Conservation (phyloP, 345 rosid genomes). For the Hibiscus trionum region DNA sequence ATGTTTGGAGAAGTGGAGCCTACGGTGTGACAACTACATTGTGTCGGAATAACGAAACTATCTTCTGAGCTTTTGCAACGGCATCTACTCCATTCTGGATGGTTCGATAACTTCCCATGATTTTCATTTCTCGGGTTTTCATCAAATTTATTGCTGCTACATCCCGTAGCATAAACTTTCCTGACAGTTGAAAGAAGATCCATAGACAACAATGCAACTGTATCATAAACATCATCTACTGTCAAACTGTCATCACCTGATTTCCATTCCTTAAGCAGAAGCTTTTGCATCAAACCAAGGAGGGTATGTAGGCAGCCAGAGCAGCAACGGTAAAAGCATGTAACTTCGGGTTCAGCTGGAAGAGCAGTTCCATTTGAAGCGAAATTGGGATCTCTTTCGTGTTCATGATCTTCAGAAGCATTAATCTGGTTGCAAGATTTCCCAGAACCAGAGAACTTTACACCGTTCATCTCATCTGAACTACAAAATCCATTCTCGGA, state of each 20-base stretch:
- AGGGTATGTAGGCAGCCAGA: conserved; percentile 45
- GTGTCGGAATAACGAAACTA: conserved; percentile 23
- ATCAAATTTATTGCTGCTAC: conserved; percentile 18
- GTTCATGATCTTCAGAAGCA: conserved; percentile 16
- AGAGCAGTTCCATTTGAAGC: conserved; percentile 17
- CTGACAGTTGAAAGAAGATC: conserved; percentile 54
- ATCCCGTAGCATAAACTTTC: conserved; percentile 30
- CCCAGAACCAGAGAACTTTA: conserved; percentile 9
- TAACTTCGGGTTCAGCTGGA: conserved; percentile 25
- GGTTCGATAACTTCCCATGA: conserved; percentile 9
- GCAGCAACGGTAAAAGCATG: conserved; percentile 67
- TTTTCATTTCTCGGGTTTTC: conserved; percentile 21
- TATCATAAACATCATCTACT: conserved; percentile 61
- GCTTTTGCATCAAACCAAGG: conserved; percentile 39
- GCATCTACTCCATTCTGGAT: conserved; percentile 25
- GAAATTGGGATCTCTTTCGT: conserved; percentile 1
- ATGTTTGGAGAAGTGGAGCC: conserved; percentile 18
- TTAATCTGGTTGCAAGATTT: conserved; percentile 19
- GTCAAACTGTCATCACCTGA: conserved; percentile 28
- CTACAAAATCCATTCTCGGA: conserved; percentile 22
- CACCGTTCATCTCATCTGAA: conserved; percentile 15
- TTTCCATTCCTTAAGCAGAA: conserved; percentile 39
- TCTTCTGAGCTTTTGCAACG: conserved; percentile 35
- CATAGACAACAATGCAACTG: conserved; percentile 59
- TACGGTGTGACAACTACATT: conserved; percentile 55